phyloP scores from a whole-genome alignment of 805 yeast genomes.

The Starmera caribaea region DNA sequence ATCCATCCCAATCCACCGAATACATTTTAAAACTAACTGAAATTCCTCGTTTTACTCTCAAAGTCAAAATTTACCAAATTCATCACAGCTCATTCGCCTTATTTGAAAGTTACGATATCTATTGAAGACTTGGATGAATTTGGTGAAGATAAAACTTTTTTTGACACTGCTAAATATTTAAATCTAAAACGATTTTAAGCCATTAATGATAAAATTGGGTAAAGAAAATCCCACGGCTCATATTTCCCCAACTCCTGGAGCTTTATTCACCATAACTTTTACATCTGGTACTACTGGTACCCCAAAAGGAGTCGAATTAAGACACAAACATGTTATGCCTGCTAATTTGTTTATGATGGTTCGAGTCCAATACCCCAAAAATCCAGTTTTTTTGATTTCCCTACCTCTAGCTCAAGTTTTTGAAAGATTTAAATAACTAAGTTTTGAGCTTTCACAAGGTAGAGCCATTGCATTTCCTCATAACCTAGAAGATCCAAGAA shows the following conservation, averaged over 20 bases:
- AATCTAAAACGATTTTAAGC: constrained; percentile 24
- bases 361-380: constrained; percentile 20
- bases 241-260: constrained; percentile 41
- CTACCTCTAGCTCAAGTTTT: constrained; percentile 53
- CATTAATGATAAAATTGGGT: constrained; percentile 29
- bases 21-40: constrained; percentile 55
- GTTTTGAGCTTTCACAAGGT: constrained; percentile 36
- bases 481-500: constrained; percentile 38
- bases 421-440: constrained; percentile 37
- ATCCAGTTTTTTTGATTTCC: constrained; percentile 28
- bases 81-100: constrained; percentile 32
- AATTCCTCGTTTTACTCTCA: constrained; percentile 51
- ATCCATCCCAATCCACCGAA: constrained; percentile 46
- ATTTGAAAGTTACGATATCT: constrained; percentile 45
- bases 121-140: constrained; percentile 36
- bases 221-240: constrained; percentile 30
- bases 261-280: constrained; percentile 53
- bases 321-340: constrained; percentile 43
- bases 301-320: constrained; percentile 63
- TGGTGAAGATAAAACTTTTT: constrained; percentile 20
- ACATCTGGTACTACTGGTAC: constrained; percentile 72
- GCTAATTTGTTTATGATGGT: constrained; percentile 35
- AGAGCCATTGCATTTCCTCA: constrained; percentile 46
- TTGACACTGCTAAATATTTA: constrained; percentile 18
- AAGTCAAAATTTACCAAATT: constrained; percentile 39